Evolutionary conservation across 176 grass and related monocot genomes (phyloP), one percentile per base, ranked within the genome.

Genomic region (Pontederia paniculata): DNA sequence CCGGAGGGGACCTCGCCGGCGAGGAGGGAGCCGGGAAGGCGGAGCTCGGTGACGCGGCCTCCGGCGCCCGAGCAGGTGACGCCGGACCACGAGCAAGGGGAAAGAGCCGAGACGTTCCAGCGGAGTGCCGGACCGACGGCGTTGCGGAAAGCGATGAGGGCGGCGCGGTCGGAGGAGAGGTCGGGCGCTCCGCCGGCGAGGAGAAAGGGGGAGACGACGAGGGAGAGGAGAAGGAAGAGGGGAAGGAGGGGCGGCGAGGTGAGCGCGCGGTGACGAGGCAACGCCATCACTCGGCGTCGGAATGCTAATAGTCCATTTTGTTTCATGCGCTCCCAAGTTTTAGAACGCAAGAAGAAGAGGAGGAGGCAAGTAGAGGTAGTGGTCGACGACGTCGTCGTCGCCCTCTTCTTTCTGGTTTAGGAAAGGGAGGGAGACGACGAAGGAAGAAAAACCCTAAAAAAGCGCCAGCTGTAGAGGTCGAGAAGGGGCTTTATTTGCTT

Each of bases 21-120:
- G 5, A 96, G 78, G 0, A 52, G 12, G 25, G 72, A 65, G 2
- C 52, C 85, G 5, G 83, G 79, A 0, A 96, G 70, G 15, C 72
- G 76, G 16, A 96, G 63, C 59, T 63, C 55, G 2, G 55, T 60
- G 25, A 96, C 82, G 45, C 84, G 89, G 2, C 45, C 1, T 21
- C 21, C 0, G 57, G 73, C 1, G 37, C 21, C 0, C 57, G 73
- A 50, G 73, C 90, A 96, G 10, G 0, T 7, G 54, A 96, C 72
- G 17, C 85, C 85, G 54, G 12, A 60, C 90, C 90, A 95, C 8
- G 10, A 18, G 63, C 90, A 95, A 8, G 78, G 73, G 0, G 85
- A 73, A 13, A 63, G 2, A 9, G 60, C 58, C 8, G 65, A 21
- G 12, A 10, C 21, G 58, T 86, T 62, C 90, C 90, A 95, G 1